Percentiles rank a stretch among this genome's conserved stretches.
Conservation (phyloP, 306 rosid species). For the Cucumis melo region DNA sequence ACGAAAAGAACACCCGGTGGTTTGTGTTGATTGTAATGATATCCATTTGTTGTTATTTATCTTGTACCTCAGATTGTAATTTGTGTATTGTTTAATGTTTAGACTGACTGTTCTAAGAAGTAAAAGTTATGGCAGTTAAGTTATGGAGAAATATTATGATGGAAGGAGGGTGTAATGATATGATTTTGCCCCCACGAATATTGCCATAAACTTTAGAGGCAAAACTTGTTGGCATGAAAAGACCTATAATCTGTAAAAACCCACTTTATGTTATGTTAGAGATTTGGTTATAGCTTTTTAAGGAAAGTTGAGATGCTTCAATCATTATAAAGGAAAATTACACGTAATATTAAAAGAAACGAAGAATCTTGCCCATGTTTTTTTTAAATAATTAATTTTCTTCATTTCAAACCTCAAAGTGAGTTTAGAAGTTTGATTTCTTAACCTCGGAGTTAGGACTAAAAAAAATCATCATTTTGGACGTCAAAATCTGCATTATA, state of each 20-base stretch:
- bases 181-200: not conserved
- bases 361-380: not conserved
- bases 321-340: not conserved
- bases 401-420: not conserved
- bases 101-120: not conserved
- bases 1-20: not conserved
- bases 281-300: not conserved
- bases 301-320: not conserved
- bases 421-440: no score
- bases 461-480: no score
- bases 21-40: constrained; percentile 1
- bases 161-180: not conserved
- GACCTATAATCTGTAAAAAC: not conserved
- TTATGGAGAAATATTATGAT: not conserved
- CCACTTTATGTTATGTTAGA: no score
- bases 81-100: not conserved
- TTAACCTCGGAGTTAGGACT: no score
- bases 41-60: not conserved
- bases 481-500: no score
- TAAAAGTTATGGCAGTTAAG: not conserved
- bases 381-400: no score
- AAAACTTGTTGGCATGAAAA: not conserved
- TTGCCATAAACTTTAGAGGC: not conserved
- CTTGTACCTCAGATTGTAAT: not conserved
- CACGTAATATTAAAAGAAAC: not conserved